phyloP scores from a whole-genome alignment of 2,329 filamentous ascomycete genomes.

The Ascochyta viciae-villosae region DNA sequence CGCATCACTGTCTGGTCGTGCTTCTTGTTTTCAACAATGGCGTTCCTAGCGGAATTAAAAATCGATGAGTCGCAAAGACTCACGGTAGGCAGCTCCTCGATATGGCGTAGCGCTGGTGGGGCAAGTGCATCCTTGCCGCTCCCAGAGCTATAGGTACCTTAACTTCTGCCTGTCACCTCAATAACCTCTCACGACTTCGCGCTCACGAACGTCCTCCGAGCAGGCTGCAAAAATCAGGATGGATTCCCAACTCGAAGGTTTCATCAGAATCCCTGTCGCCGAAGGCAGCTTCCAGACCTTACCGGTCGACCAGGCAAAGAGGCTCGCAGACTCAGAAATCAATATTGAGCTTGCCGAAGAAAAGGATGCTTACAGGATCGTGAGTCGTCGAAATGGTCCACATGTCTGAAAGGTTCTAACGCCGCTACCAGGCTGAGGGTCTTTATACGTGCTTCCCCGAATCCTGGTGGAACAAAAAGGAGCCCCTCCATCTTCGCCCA shows the following conservation, averaged over 20 bases:
- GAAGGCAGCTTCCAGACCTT: constrained; percentile 23
- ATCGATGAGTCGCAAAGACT: neutral
- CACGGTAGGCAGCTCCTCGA: constrained; percentile 3
- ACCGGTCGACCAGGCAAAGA: constrained; percentile 27
- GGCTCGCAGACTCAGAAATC: constrained; percentile 28
- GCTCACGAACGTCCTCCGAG: too few relatives aligned
- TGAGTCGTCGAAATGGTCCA: constrained; percentile 6
- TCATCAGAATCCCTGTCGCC: constrained; percentile 23
- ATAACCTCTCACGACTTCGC: too few relatives aligned
- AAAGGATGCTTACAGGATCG: constrained; percentile 28
- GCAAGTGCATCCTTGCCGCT: neutral
- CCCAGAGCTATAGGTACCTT: neutral
- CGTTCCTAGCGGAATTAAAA: neutral
- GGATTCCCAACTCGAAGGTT: constrained; percentile 22
- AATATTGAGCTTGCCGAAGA: constrained; percentile 25
- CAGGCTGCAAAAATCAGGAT: constrained; percentile 5
- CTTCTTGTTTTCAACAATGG: too few relatives aligned
- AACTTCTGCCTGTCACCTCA: neutral
- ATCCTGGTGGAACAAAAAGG: constrained; percentile 30
- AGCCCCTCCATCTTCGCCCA: constrained; percentile 29
- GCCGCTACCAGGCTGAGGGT: constrained; percentile 31
- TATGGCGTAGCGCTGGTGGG: constrained; percentile 5
- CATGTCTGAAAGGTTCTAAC: neutral
- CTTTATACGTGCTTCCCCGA: constrained; percentile 36
- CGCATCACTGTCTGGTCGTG: too few relatives aligned